These are phyloP conservation scores for Pinus tabuliformis DNA, from an alignment of 75 land plant genomes.

Conservation along the genomic window DNA sequence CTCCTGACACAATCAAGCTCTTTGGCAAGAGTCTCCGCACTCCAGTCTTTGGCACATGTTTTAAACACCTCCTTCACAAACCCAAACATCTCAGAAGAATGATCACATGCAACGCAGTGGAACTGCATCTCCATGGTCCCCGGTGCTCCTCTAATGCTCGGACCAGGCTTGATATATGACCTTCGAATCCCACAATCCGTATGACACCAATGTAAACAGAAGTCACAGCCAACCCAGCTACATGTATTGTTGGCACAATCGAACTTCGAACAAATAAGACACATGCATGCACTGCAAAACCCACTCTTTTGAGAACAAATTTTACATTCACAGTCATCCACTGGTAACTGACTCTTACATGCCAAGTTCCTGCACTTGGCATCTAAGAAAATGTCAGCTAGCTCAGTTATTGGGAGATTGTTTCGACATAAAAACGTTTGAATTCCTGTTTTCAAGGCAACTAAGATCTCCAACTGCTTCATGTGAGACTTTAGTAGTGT, in stretches of 20 bases:
- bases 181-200: slow-evolving; percentile 82
- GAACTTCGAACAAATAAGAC: slow-evolving; percentile 87
- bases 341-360: slow-evolving; percentile 75
- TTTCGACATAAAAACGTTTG: slow-evolving; percentile 46
- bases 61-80: slow-evolving; percentile 95
- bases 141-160: slow-evolving; percentile 52
- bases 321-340: slow-evolving; percentile 94
- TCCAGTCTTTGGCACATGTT: slow-evolving; percentile 81
- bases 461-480: slow-evolving; percentile 73
- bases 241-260: slow-evolving; percentile 92
- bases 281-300: slow-evolving; percentile 94
- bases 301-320: slow-evolving; percentile 75
- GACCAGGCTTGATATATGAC: slow-evolving; percentile 79
- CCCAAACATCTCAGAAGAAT: slow-evolving; percentile 94
- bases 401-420: slow-evolving; percentile 36
- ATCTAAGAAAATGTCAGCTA: slow-evolving; percentile 74
- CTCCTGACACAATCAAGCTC: slow-evolving; percentile 91
- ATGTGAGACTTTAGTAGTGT: slow-evolving; percentile 55
- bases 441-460: slow-evolving; percentile 80
- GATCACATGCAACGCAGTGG: slow-evolving; percentile 88
- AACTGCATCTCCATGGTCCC: slow-evolving; percentile 92
- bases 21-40: slow-evolving; percentile 52
- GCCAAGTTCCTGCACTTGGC: slow-evolving; percentile 67
- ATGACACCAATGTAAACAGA: slow-evolving; percentile 97
- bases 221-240: slow-evolving; percentile 98